Percentiles rank a stretch among this genome's conserved stretches.
These are phyloP conservation scores for Penicillium herquei DNA, from an alignment of 495 filamentous ascomycete species.

Conservation along the genomic window DNA sequence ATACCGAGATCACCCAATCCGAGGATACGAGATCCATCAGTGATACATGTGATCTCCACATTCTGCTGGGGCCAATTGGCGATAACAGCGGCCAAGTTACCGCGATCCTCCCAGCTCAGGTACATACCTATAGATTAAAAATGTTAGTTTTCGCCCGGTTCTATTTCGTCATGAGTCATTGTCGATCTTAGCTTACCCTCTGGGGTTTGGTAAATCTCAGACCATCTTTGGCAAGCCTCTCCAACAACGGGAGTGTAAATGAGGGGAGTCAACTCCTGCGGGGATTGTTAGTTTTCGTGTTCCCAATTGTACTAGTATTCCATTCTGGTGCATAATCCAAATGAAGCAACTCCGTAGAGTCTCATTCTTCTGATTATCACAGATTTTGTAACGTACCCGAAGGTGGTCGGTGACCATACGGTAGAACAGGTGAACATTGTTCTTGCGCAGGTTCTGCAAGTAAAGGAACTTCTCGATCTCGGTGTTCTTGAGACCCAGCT, in stretches of 20 bases:
- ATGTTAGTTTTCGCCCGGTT: conserved; percentile 28
- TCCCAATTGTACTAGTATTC: too few species aligned
- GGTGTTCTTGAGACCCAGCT: conserved; percentile 74
- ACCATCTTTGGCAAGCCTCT: conserved; percentile 94
- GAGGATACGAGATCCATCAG: conserved; percentile 94
- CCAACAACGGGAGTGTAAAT: conserved; percentile 98
- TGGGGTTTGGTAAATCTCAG: conserved; percentile 90
- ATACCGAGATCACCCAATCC: conserved; percentile 94
- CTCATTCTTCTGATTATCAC: too few species aligned
- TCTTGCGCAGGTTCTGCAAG: conserved; percentile 79
- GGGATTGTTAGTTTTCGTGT: neutral
- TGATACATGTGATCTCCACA: conserved; percentile 95
- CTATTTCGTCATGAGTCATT: conserved; percentile 18
- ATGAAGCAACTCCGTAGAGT: too few species aligned
- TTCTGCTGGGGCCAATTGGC: conserved; percentile 84
- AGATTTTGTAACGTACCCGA: conserved; percentile 47
- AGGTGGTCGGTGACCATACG: conserved; percentile 87
- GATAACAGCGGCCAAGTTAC: conserved; percentile 78
- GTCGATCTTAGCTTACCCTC: conserved; percentile 58
- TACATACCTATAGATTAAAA: conserved; percentile 59
- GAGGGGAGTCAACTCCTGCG: conserved; percentile 79
- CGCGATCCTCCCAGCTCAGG: conserved; percentile 85
- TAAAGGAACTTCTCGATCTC: conserved; percentile 94
- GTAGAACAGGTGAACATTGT: conserved; percentile 94
- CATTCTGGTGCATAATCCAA: too few species aligned